These are phyloP conservation scores for Gamsiella multidivaricata DNA, from an alignment of 192 early-diverging fungal genomes.

Conservation along the genomic window DNA sequence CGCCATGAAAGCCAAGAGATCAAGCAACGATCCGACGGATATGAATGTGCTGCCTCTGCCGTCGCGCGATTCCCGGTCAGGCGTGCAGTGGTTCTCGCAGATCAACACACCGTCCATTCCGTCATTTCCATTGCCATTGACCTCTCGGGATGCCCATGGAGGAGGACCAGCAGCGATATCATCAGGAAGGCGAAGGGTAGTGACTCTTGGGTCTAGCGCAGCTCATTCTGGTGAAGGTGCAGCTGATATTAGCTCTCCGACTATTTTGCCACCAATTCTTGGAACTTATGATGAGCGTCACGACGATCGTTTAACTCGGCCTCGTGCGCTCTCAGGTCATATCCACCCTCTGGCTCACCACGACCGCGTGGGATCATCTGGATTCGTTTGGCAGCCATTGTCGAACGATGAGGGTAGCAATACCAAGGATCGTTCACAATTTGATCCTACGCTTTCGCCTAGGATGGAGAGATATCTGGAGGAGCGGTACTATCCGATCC, in stretches of 20 bases:
- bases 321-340: slow-evolving; percentile 20
- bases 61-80: slow-evolving; percentile 37
- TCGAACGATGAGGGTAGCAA: background rate
- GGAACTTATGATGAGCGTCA: slow-evolving; percentile 2
- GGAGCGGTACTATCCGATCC: slow-evolving; percentile 35
- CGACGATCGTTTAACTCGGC: background rate
- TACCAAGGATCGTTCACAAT: background rate
- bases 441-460: slow-evolving; percentile 22
- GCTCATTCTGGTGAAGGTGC: no score
- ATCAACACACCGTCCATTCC: background rate
- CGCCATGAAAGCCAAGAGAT: slow-evolving; percentile 7
- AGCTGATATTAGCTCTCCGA: background rate
- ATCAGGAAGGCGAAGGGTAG: no score
- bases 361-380: no score
- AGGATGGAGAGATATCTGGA: slow-evolving; percentile 22
- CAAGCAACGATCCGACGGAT: slow-evolving; percentile 39
- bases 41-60: slow-evolving; percentile 34
- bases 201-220: background rate
- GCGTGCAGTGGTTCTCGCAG: slow-evolving; percentile 49
- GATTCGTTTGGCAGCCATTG: no score
- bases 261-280: slow-evolving; percentile 27
- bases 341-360: slow-evolving; percentile 36
- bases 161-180: no score
- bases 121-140: background rate
- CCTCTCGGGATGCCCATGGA: background rate